Base-by-base conservation (phyloP, 345 rosid genomes). In the Corymbia maculata region DNA sequence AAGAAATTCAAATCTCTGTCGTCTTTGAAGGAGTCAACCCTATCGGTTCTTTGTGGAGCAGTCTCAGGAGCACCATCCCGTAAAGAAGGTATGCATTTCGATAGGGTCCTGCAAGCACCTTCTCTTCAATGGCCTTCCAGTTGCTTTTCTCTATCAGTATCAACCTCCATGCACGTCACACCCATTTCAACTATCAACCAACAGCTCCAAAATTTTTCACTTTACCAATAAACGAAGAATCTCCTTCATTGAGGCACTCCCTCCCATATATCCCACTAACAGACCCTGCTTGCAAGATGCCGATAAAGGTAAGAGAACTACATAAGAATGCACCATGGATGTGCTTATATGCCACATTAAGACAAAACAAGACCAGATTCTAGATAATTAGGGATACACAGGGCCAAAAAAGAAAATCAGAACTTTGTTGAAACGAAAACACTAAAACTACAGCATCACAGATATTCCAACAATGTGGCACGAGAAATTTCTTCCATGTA, bases 61-160 rank as follows among this genome's bases (percentile, higher is more conserved):
- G 49, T 42, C 82, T 75, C 82, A 21, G 45, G 14, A 75, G 82
- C 82, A 9, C 49, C 49, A 75, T 75, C 42, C 82, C 19, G 19
- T 10, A 66, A 7, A 68, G 88, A 86, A 86, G n/a, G 87, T 44
- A 17, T 6, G 80, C 55, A 21, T 87, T 51, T 24, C 45, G 45
- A 64, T 52, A 30, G 36, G 88, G 64, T 30, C 50, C 4, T 32
- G 93, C 86, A 87, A 36, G 88, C 82, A 4, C 90, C 91, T 87
- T 52, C 94, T 89, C 88, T 89, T 92, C 90, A 64, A 86, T 79
- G 91, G 86, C 87, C 93, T 89, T 85, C 89, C 92, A 92, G 88
- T 89, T 91, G 84, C 85, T 49, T 51, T 87, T 89, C 89, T 80
- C 66, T 85, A 86, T 59, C 87, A 30, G 16, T 85, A 30, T 85